phyloP scores from a whole-genome alignment of 192 early-diverging fungal genomes.

The Gonapodya prolifera region DNA sequence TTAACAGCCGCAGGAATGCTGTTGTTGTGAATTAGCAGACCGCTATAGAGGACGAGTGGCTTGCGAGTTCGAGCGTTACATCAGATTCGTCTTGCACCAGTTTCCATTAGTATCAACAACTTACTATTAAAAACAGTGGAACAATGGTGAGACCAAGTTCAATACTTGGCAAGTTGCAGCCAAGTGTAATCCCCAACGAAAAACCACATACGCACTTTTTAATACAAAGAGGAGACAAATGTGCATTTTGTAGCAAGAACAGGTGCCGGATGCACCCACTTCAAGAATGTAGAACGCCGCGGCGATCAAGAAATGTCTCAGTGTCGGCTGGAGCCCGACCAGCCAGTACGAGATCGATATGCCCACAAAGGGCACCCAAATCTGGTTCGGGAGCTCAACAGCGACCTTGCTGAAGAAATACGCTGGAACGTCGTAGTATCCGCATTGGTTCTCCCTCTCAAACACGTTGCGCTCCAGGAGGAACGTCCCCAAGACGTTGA shows the following conservation, averaged over 20 bases:
- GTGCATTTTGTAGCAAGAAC: background rate
- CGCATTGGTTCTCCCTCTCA: slow-evolving; percentile 34
- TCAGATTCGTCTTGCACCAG: too few species aligned
- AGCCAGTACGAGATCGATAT: background rate
- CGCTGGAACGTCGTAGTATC: slow-evolving; percentile 38
- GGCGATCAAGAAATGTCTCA: background rate
- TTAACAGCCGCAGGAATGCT: background rate
- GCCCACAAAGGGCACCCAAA: background rate
- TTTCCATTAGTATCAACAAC: too few species aligned
- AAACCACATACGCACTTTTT: background rate
- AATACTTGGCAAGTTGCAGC: background rate
- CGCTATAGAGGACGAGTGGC: background rate
- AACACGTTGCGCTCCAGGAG: slow-evolving; percentile 39
- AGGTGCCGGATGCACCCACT: too few species aligned
- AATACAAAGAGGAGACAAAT: background rate
- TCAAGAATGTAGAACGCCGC: background rate
- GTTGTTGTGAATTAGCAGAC: background rate
- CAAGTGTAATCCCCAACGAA: background rate
- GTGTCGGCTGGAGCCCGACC: background rate
- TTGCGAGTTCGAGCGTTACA: too few species aligned
- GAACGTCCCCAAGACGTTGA: slow-evolving; percentile 36
- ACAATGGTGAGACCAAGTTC: background rate
- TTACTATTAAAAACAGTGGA: background rate
- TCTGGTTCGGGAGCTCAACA: slow-evolving; percentile 37
- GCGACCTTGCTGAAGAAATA: slow-evolving; percentile 42